These are phyloP conservation scores for Drechmeria coniospora DNA, from an alignment of 2,329 filamentous ascomycete genomes.

Conservation along the genomic window DNA sequence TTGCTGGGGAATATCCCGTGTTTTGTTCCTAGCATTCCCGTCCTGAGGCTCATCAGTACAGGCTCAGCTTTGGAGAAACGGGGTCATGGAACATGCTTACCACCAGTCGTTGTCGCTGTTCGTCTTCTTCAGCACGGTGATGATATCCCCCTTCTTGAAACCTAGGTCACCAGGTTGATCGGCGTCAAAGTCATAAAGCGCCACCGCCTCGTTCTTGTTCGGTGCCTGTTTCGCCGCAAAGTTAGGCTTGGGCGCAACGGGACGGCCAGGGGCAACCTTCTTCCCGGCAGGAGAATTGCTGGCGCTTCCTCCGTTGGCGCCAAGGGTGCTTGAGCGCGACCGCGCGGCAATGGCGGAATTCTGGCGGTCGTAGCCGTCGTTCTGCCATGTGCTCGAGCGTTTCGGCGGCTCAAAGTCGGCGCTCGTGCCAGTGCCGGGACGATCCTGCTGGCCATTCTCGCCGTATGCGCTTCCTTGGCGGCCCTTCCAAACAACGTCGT, in stretches of 20 bases:
- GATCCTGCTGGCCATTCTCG: constrained; percentile 35
- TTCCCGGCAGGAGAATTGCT: constrained; percentile 18
- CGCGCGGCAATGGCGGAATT: constrained; percentile 16
- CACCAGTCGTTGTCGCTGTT: constrained; percentile 95
- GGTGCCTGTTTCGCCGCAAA: constrained; percentile 47
- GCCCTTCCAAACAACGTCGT: constrained; percentile 74
- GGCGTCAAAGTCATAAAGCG: constrained; percentile 85
- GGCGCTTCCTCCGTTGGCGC: constrained; percentile 28
- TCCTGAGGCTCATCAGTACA: constrained; percentile 47
- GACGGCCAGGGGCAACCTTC: constrained; percentile 52
- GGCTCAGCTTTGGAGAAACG: too few relatives aligned
- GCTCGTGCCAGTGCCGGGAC: constrained; percentile 23
- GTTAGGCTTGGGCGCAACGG: constrained; percentile 78
- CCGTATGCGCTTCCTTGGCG: constrained; percentile 54
- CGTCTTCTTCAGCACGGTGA: constrained; percentile 87
- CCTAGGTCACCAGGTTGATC: constrained; percentile 84
- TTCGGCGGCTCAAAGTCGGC: constrained; percentile 40
- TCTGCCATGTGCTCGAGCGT: constrained; percentile 57
- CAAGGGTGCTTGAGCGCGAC: constrained; percentile 36
- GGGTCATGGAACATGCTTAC: constrained; percentile 28
- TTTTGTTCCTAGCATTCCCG: constrained; percentile 68
- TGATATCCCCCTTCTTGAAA: constrained; percentile 95
- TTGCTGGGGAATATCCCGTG: constrained; percentile 90
- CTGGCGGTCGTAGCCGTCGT: constrained; percentile 56
- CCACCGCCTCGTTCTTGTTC: constrained; percentile 69